Percentiles rank a stretch among this genome's conserved stretches.
Evolutionary conservation across 169 alveolate genomes (phyloP).

Genomic region (Plasmodium coatneyi): DNA sequence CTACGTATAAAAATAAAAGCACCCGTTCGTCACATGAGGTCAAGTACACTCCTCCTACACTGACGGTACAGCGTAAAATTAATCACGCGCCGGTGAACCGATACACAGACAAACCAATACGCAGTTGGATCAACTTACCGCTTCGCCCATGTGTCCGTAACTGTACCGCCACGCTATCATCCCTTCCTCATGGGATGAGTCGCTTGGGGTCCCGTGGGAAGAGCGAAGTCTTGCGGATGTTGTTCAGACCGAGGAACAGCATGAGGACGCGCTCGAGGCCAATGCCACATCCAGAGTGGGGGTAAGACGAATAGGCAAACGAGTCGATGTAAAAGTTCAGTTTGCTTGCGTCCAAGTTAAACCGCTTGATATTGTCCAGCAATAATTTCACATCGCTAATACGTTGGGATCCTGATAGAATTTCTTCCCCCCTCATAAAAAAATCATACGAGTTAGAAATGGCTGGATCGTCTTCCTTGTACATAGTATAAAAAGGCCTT

Average conservation of each 20-base stretch:
- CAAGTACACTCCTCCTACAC: neutral
- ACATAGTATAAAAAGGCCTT: conserved; percentile 99
- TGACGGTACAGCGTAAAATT: neutral
- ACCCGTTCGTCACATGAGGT: neutral
- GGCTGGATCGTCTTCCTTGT: conserved; percentile 84
- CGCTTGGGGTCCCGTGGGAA: conserved; percentile 99
- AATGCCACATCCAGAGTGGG: conserved; percentile 99
- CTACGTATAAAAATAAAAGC: neutral
- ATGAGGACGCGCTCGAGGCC: conserved; percentile 99
- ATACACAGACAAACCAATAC: neutral
- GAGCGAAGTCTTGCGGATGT: conserved; percentile 97
- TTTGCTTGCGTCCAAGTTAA: conserved; percentile 92
- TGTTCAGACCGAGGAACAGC: conserved; percentile 95
- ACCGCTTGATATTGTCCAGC: conserved; percentile 81
- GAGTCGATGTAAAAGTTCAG: conserved; percentile 95
- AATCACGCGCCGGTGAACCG: neutral
- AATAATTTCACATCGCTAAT: conserved; percentile 97
- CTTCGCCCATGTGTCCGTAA: neutral
- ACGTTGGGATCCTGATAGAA: conserved; percentile 99
- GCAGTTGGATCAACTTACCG: neutral
- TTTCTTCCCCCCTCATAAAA: conserved; percentile 99
- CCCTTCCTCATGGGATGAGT: conserved; percentile 91
- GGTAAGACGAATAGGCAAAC: conserved; percentile 97
- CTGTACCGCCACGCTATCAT: neutral
- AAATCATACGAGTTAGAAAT: conserved; percentile 97